Evolutionary conservation across 2,329 filamentous ascomycete genomes (phyloP).

Genomic region (Clathrospora elynae): DNA sequence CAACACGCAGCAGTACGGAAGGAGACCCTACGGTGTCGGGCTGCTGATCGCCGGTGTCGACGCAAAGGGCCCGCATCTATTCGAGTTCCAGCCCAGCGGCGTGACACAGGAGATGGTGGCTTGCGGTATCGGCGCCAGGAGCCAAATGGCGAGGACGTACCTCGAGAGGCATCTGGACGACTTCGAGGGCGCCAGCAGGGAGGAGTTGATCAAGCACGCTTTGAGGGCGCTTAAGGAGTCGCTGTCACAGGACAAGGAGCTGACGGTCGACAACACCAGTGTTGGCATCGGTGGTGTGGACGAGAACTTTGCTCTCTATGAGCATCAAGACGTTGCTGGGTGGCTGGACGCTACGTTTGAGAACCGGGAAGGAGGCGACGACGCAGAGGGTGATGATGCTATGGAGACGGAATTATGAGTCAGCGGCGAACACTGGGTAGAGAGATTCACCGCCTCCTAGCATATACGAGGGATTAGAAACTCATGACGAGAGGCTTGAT

Average conservation of each 20-base stretch:
- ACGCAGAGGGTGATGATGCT: slow-evolving; percentile 50
- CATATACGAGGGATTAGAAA: too few relatives aligned
- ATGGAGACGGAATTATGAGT: slow-evolving; percentile 61
- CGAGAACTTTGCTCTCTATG: slow-evolving; percentile 88
- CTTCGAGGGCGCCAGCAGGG: slow-evolving; percentile 75
- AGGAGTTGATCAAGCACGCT: slow-evolving; percentile 90
- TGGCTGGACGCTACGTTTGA: slow-evolving; percentile 76
- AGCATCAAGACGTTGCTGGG: slow-evolving; percentile 82
- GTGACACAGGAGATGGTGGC: slow-evolving; percentile 97
- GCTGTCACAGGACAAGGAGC: slow-evolving; percentile 93
- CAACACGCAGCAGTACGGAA: slow-evolving; percentile 97
- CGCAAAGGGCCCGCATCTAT: slow-evolving; percentile 90
- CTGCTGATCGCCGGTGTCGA: slow-evolving; percentile 92
- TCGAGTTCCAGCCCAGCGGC: slow-evolving; percentile 96
- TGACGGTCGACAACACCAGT: slow-evolving; percentile 96
- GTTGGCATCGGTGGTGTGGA: slow-evolving; percentile 78
- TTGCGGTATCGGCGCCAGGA: slow-evolving; percentile 92
- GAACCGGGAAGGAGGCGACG: slow-evolving; percentile 49
- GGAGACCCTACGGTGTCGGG: slow-evolving; percentile 93
- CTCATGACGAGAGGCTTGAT: too few relatives aligned
- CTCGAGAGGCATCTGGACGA: slow-evolving; percentile 87
- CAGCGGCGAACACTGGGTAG: neutral
- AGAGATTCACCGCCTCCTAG: neutral
- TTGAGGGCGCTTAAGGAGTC: slow-evolving; percentile 92
- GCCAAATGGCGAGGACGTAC: slow-evolving; percentile 97